Conservation (phyloP, 352 stramenopile species). For the Blastocystis sp. region DNA sequence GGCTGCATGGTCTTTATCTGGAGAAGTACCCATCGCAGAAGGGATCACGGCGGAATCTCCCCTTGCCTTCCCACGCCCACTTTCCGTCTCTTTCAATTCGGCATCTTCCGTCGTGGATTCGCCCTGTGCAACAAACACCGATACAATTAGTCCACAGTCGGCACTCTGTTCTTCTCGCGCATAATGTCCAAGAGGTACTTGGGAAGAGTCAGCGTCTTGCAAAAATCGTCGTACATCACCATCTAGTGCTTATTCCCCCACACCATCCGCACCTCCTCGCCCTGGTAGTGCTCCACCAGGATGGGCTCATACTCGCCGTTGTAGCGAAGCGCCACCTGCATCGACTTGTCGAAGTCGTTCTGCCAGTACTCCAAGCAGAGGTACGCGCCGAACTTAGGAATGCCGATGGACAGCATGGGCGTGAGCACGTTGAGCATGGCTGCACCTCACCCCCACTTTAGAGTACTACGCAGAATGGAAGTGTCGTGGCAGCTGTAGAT, state of each 20-base stretch:
- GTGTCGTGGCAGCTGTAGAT: conserved; percentile 66
- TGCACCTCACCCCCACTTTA: background rate
- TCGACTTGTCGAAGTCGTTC: conserved; percentile 52
- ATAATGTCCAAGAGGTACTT: conserved; percentile 54
- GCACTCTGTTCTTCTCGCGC: conserved; percentile 49
- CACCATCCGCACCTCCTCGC: background rate
- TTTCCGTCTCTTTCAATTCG: background rate
- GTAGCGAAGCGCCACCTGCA: conserved; percentile 53
- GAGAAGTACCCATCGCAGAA: background rate
- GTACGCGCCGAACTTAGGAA: conserved; percentile 20
- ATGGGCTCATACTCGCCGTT: conserved; percentile 50
- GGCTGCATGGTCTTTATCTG: conserved; percentile 30
- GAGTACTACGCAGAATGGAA: conserved; percentile 12
- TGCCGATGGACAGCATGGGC: background rate
- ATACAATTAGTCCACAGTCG: background rate
- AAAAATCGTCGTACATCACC: conserved; percentile 45
- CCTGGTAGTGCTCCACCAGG: conserved; percentile 45
- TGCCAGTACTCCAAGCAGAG: conserved; percentile 59
- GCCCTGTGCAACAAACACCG: background rate
- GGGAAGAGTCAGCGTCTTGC: conserved; percentile 49
- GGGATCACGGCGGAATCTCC: no score
- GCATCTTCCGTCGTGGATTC: background rate
- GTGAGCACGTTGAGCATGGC: conserved; percentile 38
- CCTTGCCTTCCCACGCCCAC: no score
- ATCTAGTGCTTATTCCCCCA: conserved; percentile 9